Percentiles rank a stretch among this genome's conserved stretches.
phyloP scores from a whole-genome alignment of 306 rosid genomes.

The Acacia confusa region DNA sequence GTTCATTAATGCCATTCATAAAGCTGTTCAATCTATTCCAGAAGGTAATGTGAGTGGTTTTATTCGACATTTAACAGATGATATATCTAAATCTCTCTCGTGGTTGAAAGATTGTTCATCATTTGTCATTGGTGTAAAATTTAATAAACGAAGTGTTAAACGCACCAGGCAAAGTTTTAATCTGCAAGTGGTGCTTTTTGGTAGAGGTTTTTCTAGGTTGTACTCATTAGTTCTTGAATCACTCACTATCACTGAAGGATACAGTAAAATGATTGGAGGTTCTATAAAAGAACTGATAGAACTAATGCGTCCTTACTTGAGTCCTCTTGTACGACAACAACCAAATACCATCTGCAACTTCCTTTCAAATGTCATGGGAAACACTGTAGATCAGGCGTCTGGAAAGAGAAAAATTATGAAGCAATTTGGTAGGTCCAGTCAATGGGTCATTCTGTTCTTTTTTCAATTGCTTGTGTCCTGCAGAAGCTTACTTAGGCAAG shows the following conservation, averaged over 20 bases:
- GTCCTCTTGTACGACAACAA: slow-evolving; percentile 59
- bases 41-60: slow-evolving; percentile 85
- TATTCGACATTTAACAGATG: slow-evolving; percentile 56
- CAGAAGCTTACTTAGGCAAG: slow-evolving; percentile 69
- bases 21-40: slow-evolving; percentile 67
- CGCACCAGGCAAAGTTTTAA: slow-evolving; percentile 32
- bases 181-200: slow-evolving; percentile 64
- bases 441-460: slow-evolving; percentile 75
- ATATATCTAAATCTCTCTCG: slow-evolving; percentile 64
- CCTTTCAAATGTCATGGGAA: slow-evolving; percentile 50
- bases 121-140: slow-evolving; percentile 36
- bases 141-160: slow-evolving; percentile 5
- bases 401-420: slow-evolving; percentile 45
- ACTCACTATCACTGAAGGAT: slow-evolving; percentile 65
- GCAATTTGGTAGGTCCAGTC: slow-evolving; percentile 54
- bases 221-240: slow-evolving; percentile 74
- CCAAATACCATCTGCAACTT: slow-evolving; percentile 58
- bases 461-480: slow-evolving; percentile 72
- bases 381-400: slow-evolving; percentile 34
- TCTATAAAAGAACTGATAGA: slow-evolving; percentile 59
- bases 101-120: slow-evolving; percentile 60
- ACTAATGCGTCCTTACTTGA: slow-evolving; percentile 60
- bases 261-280: slow-evolving; percentile 62
- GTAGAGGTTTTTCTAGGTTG: slow-evolving; percentile 75
- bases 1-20: slow-evolving; percentile 53